Conservation (phyloP, 345 rosid genomes). For the Gossypium anomalum region DNA sequence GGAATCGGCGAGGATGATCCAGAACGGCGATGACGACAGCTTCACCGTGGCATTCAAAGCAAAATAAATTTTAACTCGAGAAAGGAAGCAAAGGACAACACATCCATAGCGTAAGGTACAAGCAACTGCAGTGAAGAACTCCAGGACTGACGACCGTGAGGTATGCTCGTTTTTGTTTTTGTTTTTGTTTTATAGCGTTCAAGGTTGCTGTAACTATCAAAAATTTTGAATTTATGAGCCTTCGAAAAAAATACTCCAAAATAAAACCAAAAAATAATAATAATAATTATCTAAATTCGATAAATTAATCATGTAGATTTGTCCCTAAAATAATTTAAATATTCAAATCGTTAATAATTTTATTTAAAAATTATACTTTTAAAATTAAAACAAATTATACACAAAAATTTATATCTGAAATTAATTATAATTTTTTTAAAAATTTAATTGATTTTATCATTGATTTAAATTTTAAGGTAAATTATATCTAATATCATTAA, state of each 20-base stretch:
- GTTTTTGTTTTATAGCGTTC: constrained; percentile 20
- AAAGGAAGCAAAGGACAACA: constrained; percentile 18
- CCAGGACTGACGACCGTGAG: background rate
- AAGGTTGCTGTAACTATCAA: constrained; percentile 42
- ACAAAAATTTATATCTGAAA: no score
- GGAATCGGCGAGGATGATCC: no score
- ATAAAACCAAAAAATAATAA: background rate
- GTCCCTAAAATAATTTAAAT: no score
- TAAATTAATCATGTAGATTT: no score
- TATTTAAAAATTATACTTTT: no score
- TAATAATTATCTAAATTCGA: no score
- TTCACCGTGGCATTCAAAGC: constrained; percentile 22
- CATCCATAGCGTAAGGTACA: constrained; percentile 19
- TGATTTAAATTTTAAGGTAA: no score
- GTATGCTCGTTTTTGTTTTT: background rate
- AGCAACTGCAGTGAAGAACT: constrained; percentile 15
- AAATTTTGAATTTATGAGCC: constrained; percentile 33
- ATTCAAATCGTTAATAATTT: no score
- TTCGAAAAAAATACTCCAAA: background rate
- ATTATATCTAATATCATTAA: no score
- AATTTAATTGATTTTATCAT: no score
- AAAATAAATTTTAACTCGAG: background rate
- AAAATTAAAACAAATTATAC: no score
- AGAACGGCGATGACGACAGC: background rate
- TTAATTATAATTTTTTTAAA: no score